These are phyloP conservation scores for Eucalyptus cloeziana DNA, from an alignment of 345 rosid genomes.

Conservation along the genomic window DNA sequence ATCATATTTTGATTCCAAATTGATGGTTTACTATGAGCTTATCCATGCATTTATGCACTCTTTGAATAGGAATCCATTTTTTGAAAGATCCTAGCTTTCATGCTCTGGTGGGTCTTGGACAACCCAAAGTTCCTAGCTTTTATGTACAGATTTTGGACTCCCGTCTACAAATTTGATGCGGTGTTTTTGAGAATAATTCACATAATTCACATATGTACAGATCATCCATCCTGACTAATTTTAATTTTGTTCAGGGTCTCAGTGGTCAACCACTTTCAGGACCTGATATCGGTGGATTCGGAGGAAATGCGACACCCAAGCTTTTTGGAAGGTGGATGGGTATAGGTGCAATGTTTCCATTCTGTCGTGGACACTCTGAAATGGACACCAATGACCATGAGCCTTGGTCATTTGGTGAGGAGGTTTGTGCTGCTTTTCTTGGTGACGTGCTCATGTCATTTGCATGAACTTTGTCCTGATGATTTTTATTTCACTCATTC, in stretches of 20 bases:
- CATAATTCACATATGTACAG: neutral
- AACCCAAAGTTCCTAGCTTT: neutral
- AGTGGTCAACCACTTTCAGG: slow-evolving; percentile 96
- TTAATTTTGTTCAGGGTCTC: slow-evolving; percentile 47
- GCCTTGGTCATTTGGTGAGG: slow-evolving; percentile 96
- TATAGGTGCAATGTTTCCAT: slow-evolving; percentile 85
- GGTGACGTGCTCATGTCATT: neutral
- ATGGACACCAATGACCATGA: slow-evolving; percentile 61
- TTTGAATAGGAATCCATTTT: neutral
- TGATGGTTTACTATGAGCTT: neutral
- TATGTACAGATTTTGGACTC: neutral
- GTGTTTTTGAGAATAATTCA: neutral
- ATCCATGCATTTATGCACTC: neutral
- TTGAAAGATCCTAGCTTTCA: neutral
- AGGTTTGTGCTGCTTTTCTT: slow-evolving; percentile 32
- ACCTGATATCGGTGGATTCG: slow-evolving; percentile 96
- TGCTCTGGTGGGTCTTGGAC: neutral
- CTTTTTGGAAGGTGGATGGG: slow-evolving; percentile 97
- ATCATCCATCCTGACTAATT: neutral
- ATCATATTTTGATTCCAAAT: neutral
- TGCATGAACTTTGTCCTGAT: neutral
- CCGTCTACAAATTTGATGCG: neutral
- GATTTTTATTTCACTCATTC: neutral
- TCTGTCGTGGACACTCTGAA: slow-evolving; percentile 87
- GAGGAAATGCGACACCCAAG: slow-evolving; percentile 77